These are phyloP conservation scores for Trametopsis cervina DNA, from an alignment of 768 basidiomycete species.

Conservation along the genomic window DNA sequence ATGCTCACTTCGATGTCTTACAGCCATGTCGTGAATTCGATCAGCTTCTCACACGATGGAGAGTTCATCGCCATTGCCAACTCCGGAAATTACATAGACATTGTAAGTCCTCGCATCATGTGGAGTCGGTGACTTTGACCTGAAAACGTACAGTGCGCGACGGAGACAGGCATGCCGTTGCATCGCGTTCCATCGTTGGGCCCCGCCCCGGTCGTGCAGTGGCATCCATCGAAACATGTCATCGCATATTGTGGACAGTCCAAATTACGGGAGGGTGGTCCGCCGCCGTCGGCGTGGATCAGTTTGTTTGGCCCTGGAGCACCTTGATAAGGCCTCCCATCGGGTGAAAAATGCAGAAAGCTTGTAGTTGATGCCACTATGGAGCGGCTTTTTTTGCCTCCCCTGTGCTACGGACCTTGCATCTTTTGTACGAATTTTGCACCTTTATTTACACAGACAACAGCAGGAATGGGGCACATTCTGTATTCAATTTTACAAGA, in stretches of 20 bases:
- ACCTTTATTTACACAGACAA: too few relatives aligned
- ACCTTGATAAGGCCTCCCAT: background rate
- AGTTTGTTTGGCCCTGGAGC: conserved; percentile 55
- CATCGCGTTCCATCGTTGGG: conserved; percentile 73
- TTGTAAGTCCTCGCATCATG: conserved; percentile 41
- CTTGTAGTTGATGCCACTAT: background rate
- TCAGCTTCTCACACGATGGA: conserved; percentile 80
- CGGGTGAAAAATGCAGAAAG: background rate
- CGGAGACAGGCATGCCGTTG: conserved; percentile 66
- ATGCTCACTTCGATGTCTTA: background rate
- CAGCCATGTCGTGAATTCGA: conserved; percentile 63
- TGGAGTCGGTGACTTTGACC: background rate
- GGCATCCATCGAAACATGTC: conserved; percentile 80
- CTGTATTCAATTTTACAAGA: too few relatives aligned
- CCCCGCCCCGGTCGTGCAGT: conserved; percentile 67
- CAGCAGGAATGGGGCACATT: too few relatives aligned
- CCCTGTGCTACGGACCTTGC: too few relatives aligned
- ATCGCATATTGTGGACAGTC: conserved; percentile 80
- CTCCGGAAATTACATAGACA: conserved; percentile 67
- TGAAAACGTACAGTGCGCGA: conserved; percentile 51
- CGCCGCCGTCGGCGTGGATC: conserved; percentile 59
- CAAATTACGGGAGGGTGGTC: conserved; percentile 54
- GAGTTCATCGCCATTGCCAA: conserved; percentile 78
- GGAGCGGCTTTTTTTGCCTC: too few relatives aligned
- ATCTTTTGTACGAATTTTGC: too few relatives aligned